A percentile compares a stretch with the other conserved stretches of the same genome.
phyloP scores from a whole-genome alignment of 2,329 filamentous ascomycete genomes.

The Fusarium buharicum region DNA sequence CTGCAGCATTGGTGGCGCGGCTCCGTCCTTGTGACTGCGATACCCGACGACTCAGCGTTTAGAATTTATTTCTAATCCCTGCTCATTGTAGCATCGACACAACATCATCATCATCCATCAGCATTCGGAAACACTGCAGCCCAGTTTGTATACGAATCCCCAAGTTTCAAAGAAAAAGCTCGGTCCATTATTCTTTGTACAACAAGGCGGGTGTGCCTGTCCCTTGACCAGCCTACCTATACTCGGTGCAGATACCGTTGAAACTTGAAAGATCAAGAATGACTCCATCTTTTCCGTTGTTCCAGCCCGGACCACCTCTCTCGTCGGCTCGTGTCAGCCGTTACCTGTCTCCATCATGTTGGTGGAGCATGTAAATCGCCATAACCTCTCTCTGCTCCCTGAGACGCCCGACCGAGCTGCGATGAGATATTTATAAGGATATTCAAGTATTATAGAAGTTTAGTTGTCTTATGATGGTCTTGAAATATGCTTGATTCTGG shows the following conservation, averaged over 20 bases:
- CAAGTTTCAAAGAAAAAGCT: conserved; percentile 37
- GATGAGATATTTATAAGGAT: too few species aligned
- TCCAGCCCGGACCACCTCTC: neutral
- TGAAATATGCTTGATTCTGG: too few species aligned
- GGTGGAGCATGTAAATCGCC: conserved; percentile 34
- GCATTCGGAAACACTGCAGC: conserved; percentile 24
- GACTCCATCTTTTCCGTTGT: conserved; percentile 5
- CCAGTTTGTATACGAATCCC: conserved; percentile 23
- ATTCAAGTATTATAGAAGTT: too few species aligned
- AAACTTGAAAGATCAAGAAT: neutral
- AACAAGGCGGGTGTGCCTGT: conserved; percentile 1
- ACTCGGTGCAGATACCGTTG: conserved; percentile 11
- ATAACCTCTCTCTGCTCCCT: conserved; percentile 23
- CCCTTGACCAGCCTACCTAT: neutral
- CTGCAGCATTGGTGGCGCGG: conserved; percentile 23
- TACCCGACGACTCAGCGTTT: conserved; percentile 20
- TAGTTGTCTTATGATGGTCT: too few species aligned
- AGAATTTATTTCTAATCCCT: conserved; percentile 7
- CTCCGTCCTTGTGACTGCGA: conserved; percentile 34
- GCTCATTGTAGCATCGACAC: conserved; percentile 24
- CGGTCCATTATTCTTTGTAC: conserved; percentile 28
- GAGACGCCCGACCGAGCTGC: neutral
- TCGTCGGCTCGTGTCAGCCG: conserved; percentile 5
- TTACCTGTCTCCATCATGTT: conserved; percentile 18
- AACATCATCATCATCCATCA: conserved; percentile 18